These are phyloP conservation scores for Dentipellis fragilis DNA, from an alignment of 768 basidiomycete genomes.

Conservation along the genomic window DNA sequence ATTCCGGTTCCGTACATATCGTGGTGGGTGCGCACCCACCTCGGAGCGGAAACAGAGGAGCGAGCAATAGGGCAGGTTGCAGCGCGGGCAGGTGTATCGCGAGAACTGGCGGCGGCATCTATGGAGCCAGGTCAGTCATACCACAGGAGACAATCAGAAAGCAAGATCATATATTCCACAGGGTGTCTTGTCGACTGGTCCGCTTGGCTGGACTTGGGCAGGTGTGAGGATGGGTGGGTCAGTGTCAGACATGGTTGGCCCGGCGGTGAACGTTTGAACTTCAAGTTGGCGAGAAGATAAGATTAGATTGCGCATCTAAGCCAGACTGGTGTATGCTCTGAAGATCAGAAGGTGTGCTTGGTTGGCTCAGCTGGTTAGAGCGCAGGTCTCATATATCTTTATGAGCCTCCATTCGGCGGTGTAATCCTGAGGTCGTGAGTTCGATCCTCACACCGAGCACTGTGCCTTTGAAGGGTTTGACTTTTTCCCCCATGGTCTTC, in stretches of 20 bases:
- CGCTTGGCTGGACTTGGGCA: not conserved
- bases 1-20: too few relatives aligned
- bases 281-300: too few relatives aligned
- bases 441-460: constrained; percentile 17
- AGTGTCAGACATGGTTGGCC: too few relatives aligned
- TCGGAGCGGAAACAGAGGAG: constrained; percentile 64
- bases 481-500: too few relatives aligned
- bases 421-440: constrained; percentile 18
- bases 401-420: not conserved
- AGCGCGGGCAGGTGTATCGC: constrained; percentile 74
- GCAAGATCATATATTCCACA: constrained; percentile 7
- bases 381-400: constrained; percentile 38
- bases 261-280: too few relatives aligned
- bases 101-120: constrained; percentile 69
- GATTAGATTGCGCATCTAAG: too few relatives aligned
- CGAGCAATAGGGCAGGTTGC: constrained; percentile 77
- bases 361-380: constrained; percentile 47
- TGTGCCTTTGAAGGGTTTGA: too few relatives aligned
- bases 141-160: too few relatives aligned
- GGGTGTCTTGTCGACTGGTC: not conserved
- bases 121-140: too few relatives aligned
- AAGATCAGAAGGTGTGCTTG: constrained; percentile 17
- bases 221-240: not conserved
- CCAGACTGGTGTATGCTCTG: too few relatives aligned
- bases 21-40: too few relatives aligned